Evolutionary conservation across 2,329 filamentous ascomycete genomes (phyloP).

Genomic region (Alternaria novae-zelandiae): DNA sequence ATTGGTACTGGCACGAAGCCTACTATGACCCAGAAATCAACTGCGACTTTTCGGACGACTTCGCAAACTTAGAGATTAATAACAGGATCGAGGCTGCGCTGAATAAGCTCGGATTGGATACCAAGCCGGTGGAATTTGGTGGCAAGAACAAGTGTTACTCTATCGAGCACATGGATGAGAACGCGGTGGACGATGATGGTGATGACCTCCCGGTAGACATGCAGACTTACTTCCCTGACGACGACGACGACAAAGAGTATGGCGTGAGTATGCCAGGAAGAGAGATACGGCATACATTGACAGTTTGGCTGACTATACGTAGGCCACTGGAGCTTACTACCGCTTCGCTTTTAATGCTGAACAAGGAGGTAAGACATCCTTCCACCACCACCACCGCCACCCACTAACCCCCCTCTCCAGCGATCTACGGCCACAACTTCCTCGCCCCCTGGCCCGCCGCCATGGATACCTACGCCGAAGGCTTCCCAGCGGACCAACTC

Average conservation of each 20-base stretch:
- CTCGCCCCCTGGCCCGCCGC: neutral
- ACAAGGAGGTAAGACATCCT: neutral
- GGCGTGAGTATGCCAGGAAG: neutral
- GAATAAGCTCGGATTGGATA: neutral
- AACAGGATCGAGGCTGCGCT: neutral
- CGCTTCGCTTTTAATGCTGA: neutral
- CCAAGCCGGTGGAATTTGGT: neutral
- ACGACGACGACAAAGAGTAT: neutral
- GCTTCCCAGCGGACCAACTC: neutral
- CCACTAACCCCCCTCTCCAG: neutral
- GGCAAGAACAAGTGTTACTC: neutral
- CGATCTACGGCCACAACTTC: neutral
- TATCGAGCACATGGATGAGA: neutral
- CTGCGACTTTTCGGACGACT: slow-evolving; percentile 2
- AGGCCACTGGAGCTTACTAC: neutral
- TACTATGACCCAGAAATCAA: neutral
- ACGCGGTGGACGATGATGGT: neutral
- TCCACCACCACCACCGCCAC: neutral
- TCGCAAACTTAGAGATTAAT: neutral
- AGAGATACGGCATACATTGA: neutral
- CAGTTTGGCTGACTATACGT: neutral
- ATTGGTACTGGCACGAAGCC: slow-evolving; percentile 17
- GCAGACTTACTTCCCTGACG: neutral
- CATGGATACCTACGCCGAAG: neutral
- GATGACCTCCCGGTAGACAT: neutral